Evolutionary conservation across 2,329 filamentous ascomycete genomes (phyloP).

Genomic region (Berkeleyomyces basicola): DNA sequence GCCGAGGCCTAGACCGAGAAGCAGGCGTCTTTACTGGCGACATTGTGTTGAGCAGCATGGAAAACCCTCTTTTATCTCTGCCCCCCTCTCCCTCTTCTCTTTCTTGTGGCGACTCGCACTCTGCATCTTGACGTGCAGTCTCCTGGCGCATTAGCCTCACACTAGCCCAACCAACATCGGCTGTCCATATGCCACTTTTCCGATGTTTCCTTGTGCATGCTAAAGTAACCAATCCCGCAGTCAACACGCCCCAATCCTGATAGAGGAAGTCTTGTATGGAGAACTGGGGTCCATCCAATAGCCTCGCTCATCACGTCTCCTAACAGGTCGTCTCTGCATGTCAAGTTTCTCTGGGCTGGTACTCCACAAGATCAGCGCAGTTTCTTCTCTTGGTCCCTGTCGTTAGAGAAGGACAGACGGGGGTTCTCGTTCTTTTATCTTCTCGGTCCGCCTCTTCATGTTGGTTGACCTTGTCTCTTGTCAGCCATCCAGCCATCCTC

Average conservation of each 20-base stretch:
- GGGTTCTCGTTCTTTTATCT: neutral
- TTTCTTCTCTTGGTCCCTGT: neutral
- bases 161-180: too few relatives aligned
- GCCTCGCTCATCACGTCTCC: neutral
- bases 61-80: neutral
- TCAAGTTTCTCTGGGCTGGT: neutral
- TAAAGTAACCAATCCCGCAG: neutral
- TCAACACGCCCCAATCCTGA: neutral
- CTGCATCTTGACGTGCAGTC: neutral
- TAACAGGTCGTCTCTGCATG: neutral
- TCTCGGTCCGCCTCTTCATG: neutral
- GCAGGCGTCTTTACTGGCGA: neutral
- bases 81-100: neutral
- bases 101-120: neutral
- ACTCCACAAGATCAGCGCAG: neutral
- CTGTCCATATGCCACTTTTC: too few relatives aligned
- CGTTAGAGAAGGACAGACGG: neutral
- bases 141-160: neutral
- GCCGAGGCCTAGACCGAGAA: neutral
- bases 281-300: neutral
- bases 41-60: neutral
- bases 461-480: neutral
- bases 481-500: neutral
- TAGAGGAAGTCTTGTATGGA: neutral
- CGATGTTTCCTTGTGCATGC: neutral